Evolutionary conservation across 257 asterid genomes (phyloP), one percentile per base, ranked within the genome.

Genomic region (Salvia hispanica): DNA sequence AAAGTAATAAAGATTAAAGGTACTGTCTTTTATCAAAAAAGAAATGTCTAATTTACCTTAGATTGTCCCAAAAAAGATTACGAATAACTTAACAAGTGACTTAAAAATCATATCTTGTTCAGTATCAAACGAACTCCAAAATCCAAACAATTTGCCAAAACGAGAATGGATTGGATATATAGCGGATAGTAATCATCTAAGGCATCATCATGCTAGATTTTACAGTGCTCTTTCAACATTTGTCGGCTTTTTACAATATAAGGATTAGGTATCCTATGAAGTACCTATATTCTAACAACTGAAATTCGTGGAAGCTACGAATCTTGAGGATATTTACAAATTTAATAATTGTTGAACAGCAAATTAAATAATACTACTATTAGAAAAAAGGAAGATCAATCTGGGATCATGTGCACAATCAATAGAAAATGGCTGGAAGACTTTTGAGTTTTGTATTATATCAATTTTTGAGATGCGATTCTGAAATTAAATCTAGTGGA

Each of bases 321-420:
- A 37, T 50, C 57, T 73, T 67, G 45, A 58, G 53, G 70, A 64
- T 64, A 69, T 44, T 69, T 55, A 42, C 39, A 63, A 50, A 47
- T 64, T 54, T 48, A 75, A 69, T 34, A 64, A 69, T 40, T 31
- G 15, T 47, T 40, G 68, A 66, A 52, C 77, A 78, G 63, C 74
- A 62, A 44, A 53, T 59, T 61, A 43, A 58, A 58, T 64, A 70
- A 58, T 69, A 18, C 21, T 18, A 18, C 21, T 18, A 37, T 36
- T 12, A 21, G 40, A 9, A 50, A 73, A 73, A 53, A 56, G 56
- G 63, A 43, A 18, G 75, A 77, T 80, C 85, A 80, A 74, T 70
- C 82, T 80, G 82, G 82, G 85, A 77, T 77, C 85, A 80, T 71
- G 82, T 68, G 82, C 85, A 70, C 33, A 74, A 45, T 59, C 18